Base-by-base conservation (phyloP, 768 basidiomycete species). In the Pilatotrama ljubarskyi region DNA sequence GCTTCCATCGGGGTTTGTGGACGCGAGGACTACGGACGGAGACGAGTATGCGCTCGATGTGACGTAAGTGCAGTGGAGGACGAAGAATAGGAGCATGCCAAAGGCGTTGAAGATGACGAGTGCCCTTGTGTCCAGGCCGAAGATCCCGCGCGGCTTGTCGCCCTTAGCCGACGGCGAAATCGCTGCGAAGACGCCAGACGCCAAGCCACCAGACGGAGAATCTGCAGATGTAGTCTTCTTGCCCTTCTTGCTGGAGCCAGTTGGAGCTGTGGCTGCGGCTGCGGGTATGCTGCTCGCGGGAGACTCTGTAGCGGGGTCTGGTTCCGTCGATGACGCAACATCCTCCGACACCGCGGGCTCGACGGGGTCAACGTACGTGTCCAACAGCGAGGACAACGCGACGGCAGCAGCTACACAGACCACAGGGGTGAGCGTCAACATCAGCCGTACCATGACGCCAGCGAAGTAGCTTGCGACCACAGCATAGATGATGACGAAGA, bases 371-470 rank as follows among this genome's bases (percentile, higher is more conserved):
- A 98, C 80, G 73, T 93, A 99, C 0, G 87, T 91, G 65, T 97
- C 92, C 58, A 98, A 78, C 11, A 98, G 80, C 7, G 87, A 83
- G 3, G 95, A 95, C 59, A 97, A 77, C 0, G 95, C 94, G 29
- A 98, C 87, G 6, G 97, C 97, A 17, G 93, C 87, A 17, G 93
- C 73, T 58, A 98, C 91, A 70, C 97, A 99, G 44, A 98, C 97
- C 58, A 96, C 91, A 1, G 97, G 97, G 0, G 96, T 98, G 57
- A 99, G 86, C 24, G 97, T 90, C 55, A 99, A 82, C 93, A 99
- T 98, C 61, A 98, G 82, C 58, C 97, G 94, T 64, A 99, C 97
- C 97, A 99, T 99, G 72, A 99, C 96, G 42, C 97, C 97, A 5
- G 97, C 96, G 70, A 99, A 99, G 81, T 99, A 99, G 73, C 93